Percentiles rank a stretch among this genome's conserved stretches.
Conservation (phyloP, 2,329 filamentous ascomycete species). For the Hymenoscyphus fraxineus region DNA sequence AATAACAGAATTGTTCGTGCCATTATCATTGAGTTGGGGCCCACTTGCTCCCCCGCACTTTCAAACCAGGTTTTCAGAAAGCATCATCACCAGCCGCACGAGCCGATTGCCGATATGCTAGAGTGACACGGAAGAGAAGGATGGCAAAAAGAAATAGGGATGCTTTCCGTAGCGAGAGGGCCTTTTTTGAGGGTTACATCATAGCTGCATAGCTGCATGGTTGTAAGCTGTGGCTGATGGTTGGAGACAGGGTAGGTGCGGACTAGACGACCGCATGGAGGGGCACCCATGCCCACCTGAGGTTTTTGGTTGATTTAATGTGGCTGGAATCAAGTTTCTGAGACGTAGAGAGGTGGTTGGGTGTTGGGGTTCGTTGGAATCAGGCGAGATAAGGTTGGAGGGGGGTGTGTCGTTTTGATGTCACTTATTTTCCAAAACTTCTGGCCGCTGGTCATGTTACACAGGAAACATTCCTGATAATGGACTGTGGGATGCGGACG, state of each 20-base stretch:
- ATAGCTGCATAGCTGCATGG: not conserved
- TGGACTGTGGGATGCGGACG: not conserved
- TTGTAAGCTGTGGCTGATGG: not conserved
- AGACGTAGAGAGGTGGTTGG: slow-evolving; percentile 1
- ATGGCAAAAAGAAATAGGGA: not conserved
- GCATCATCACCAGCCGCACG: not conserved
- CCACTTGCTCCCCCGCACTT: not conserved
- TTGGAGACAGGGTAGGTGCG: not conserved
- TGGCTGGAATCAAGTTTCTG: not conserved
- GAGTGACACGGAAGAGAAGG: not conserved
- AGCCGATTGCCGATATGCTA: not conserved
- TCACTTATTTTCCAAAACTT: not conserved
- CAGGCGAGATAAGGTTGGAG: not conserved
- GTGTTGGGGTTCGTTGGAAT: not conserved
- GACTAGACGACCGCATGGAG: not conserved
- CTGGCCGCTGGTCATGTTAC: not conserved
- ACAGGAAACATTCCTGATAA: not conserved
- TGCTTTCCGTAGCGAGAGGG: not conserved
- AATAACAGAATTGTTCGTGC: no score
- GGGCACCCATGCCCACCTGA: not conserved
- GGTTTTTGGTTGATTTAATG: not conserved
- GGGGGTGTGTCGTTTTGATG: not conserved
- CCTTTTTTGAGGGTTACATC: not conserved
- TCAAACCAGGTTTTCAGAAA: not conserved
- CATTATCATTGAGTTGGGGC: not conserved